phyloP scores from a whole-genome alignment of 305 asterid species.

The Rubia tinctorum region DNA sequence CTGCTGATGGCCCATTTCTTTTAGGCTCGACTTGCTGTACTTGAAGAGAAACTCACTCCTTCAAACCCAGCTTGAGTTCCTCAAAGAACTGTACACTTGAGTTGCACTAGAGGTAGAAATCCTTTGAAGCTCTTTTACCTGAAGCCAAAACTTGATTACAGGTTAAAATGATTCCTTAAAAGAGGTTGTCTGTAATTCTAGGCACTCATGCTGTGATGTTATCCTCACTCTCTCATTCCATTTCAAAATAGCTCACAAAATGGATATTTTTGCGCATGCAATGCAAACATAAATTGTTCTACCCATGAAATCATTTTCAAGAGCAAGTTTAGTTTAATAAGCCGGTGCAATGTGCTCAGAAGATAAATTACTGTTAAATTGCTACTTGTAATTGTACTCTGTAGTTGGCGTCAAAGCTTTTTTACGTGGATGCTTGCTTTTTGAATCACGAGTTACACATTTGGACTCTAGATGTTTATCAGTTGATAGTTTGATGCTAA shows the following conservation, averaged over 20 bases:
- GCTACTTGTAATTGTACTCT: not conserved
- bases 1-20: conserved; percentile 1
- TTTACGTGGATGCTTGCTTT: not conserved
- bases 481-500: not conserved
- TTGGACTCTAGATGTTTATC: not conserved
- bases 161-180: not conserved
- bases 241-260: not conserved
- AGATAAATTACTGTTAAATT: not conserved
- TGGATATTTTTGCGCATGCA: not conserved
- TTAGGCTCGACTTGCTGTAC: conserved; percentile 65
- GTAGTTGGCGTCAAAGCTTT: not conserved
- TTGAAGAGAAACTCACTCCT: conserved; percentile 49
- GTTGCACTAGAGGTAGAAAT: not conserved
- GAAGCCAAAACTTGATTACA: not conserved
- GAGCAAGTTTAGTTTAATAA: no score
- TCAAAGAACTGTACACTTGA: not conserved
- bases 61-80: conserved; percentile 31
- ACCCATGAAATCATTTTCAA: no score
- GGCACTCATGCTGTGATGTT: no score
- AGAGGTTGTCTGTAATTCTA: no score
- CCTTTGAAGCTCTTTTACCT: not conserved
- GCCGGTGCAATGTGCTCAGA: not conserved
- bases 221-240: not conserved
- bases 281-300: no score
- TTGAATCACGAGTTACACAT: not conserved